Evolutionary conservation across 345 rosid species (phyloP).

Genomic region (Salix exigua): DNA sequence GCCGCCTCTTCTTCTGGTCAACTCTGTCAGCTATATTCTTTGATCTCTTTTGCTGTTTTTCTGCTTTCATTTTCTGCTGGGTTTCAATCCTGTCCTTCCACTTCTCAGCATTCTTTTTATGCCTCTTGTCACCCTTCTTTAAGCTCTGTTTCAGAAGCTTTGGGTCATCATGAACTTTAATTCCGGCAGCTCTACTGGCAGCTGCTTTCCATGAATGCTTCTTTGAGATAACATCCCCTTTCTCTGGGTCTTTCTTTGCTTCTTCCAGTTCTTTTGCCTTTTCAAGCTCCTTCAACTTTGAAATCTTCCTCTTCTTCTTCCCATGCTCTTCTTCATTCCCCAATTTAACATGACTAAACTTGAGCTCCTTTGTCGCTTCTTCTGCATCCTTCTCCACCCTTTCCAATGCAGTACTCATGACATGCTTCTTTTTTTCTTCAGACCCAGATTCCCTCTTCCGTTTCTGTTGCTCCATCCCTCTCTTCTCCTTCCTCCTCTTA

Average conservation of each 20-base stretch:
- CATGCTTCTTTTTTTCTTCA: constrained; percentile 33
- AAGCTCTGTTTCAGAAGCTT: constrained; percentile 70
- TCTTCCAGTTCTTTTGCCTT: constrained; percentile 57
- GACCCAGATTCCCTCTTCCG: constrained; percentile 53
- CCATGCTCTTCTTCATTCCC: constrained; percentile 53
- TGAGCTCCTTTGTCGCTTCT: constrained; percentile 74
- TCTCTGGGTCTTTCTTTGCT: constrained; percentile 71
- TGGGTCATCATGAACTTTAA: constrained; percentile 83
- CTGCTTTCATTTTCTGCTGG: constrained; percentile 55
- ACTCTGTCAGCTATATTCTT: constrained; percentile 64
- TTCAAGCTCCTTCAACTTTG: constrained; percentile 66
- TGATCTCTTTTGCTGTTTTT: constrained; percentile 71
- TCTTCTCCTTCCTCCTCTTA: constrained; percentile 29
- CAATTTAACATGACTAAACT: constrained; percentile 63
- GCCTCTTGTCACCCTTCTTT: constrained; percentile 65
- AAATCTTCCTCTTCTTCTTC: constrained; percentile 53
- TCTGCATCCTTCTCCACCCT: constrained; percentile 52
- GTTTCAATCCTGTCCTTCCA: constrained; percentile 78
- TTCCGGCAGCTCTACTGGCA: constrained; percentile 67
- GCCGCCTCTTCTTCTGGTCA: constrained; percentile 63
- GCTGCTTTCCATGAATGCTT: constrained; percentile 80
- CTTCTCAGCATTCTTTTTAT: constrained; percentile 68
- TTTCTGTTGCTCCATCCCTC: constrained; percentile 40
- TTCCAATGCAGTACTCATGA: constrained; percentile 25
- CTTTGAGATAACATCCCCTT: constrained; percentile 54